Evolutionary conservation across 345 rosid genomes (phyloP).

Genomic region (Gossypium bickii): DNA sequence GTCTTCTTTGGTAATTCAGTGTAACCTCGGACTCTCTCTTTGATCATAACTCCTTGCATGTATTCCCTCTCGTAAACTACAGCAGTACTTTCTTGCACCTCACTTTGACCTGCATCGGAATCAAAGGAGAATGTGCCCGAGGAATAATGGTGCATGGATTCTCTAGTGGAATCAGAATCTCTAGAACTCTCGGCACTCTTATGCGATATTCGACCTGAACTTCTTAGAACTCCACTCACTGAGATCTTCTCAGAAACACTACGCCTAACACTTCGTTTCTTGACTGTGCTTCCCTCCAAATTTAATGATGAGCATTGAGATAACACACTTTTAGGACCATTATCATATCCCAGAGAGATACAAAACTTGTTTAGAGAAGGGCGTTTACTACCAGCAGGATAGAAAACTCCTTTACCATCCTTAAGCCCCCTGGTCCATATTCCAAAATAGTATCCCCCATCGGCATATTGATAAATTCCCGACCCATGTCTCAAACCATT

Average conservation of each 20-base stretch:
- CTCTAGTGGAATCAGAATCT: constrained; percentile 33
- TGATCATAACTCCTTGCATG: constrained; percentile 83
- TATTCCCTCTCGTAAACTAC: constrained; percentile 77
- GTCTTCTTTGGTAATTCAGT: constrained; percentile 32
- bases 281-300: constrained; percentile 36
- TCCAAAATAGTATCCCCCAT: constrained; percentile 85
- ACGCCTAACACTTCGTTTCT: constrained; percentile 32
- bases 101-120: constrained; percentile 42
- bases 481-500: constrained; percentile 77
- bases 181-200: constrained; percentile 42
- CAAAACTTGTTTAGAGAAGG: constrained; percentile 57
- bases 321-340: constrained; percentile 34
- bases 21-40: constrained; percentile 43
- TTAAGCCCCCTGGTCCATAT: constrained; percentile 70
- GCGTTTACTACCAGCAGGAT: constrained; percentile 73
- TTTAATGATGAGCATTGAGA: constrained; percentile 45
- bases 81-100: constrained; percentile 32
- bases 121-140: constrained; percentile 32
- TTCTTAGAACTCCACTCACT: constrained; percentile 31
- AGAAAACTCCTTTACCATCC: constrained; percentile 89
- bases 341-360: constrained; percentile 43
- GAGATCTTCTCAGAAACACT: constrained; percentile 57
- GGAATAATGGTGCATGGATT: constrained; percentile 29
- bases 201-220: constrained; percentile 48
- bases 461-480: constrained; percentile 70